Base-by-base conservation (phyloP, 228 moss, liverwort and hornwort species). In the Sphagnum magellanicum region DNA sequence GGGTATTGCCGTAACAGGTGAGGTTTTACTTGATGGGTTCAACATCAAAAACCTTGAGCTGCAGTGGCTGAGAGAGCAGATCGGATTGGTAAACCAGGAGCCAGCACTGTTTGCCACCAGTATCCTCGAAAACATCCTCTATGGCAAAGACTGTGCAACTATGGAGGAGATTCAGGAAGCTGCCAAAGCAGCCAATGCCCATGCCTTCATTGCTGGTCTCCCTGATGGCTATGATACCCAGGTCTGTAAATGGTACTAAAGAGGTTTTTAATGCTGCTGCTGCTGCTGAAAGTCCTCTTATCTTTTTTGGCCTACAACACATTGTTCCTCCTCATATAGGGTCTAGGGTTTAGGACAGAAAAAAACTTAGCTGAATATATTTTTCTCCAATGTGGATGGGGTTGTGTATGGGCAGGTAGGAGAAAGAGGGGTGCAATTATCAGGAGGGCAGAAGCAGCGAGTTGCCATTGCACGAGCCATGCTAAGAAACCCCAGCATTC, bases 401-500 rank as follows among this genome's bases (percentile, higher is more conserved):
- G 32, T 32, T 32, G 32, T 32, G 32, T 61, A 11, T 50, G 63
- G 57, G 47, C 81, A 98, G 98, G 98, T 98, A 63, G 98, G 98
- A 16, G 98, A 98, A 75, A 79, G 94, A 74, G 98, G 98, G 12
- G 92, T 98, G 49, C 92, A 98, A 75, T 80, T 98, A 73, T 98
- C 98, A 60, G 98, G 98, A 16, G 98, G 98, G 6, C 98, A 98
- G 72, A 98, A 98, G 73, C 98, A 98, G 59, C 83, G 98, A 60
- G 89, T 98, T 76, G 98, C 98, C 17, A 98, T 98, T 73, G 98
- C 98, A 14, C 88, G 98, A 57, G 98, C 98, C 13, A 92, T 98
- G 92, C 86, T 98, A 32, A 98, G 90, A 64, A 90, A 87, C 63
- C 98, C 98, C 49, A 81, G 90, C 3, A 90, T 98, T 61, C 70